Percentiles rank a stretch among this genome's conserved stretches.
Conservation (phyloP, 2,329 filamentous ascomycete genomes). For the Cylindrodendrum hubeiense region DNA sequence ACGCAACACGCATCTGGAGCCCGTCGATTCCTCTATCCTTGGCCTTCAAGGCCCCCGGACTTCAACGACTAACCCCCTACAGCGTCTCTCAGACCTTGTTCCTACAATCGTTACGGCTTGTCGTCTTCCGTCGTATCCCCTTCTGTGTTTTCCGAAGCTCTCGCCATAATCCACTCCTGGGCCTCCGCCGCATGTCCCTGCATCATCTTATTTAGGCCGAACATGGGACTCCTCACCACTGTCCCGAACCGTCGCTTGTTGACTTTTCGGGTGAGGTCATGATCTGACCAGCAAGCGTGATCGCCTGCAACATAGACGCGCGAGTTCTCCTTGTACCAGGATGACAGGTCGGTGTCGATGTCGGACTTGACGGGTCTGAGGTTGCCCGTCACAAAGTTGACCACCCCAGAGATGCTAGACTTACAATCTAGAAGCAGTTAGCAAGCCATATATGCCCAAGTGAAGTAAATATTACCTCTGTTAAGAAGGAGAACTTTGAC, state of each 20-base stretch:
- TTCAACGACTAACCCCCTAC: conserved; percentile 2
- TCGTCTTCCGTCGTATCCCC: conserved; percentile 66
- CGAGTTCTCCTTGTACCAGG: conserved; percentile 89
- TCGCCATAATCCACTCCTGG: conserved; percentile 62
- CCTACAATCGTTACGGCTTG: conserved; percentile 42
- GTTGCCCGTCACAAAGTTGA: conserved; percentile 85
- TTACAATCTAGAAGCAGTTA: conserved; percentile 67
- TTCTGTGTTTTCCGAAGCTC: conserved; percentile 48
- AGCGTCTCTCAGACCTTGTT: background rate
- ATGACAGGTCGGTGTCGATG: conserved; percentile 76
- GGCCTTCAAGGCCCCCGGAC: background rate
- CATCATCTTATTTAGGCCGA: conserved; percentile 69
- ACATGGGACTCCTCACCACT: conserved; percentile 64
- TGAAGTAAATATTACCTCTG: conserved; percentile 65
- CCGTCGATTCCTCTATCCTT: background rate
- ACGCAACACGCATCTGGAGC: background rate
- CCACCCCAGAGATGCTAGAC: conserved; percentile 75
- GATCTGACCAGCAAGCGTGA: conserved; percentile 81
- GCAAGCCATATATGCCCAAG: background rate
- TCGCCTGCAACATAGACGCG: conserved; percentile 81
- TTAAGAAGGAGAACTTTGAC: conserved; percentile 85
- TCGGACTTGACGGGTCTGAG: conserved; percentile 85
- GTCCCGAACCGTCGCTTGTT: conserved; percentile 71
- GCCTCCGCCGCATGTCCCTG: conserved; percentile 64
- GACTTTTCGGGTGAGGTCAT: conserved; percentile 70